These are phyloP conservation scores for Verticillium longisporum DNA, from an alignment of 2,329 filamentous ascomycete genomes.

Conservation along the genomic window DNA sequence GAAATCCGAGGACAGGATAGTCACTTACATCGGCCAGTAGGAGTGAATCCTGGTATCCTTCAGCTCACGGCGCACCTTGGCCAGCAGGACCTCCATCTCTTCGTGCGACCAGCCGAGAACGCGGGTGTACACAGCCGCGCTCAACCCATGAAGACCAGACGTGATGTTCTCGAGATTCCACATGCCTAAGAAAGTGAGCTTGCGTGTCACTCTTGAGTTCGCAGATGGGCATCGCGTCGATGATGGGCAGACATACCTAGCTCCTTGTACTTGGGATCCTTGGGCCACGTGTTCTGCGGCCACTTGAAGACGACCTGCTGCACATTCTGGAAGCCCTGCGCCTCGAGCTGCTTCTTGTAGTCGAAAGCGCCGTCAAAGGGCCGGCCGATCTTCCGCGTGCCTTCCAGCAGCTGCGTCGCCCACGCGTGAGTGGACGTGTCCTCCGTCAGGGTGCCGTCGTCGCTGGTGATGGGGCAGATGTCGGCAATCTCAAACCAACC, in stretches of 20 bases:
- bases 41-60: conserved; percentile 17
- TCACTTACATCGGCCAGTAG: conserved; percentile 8
- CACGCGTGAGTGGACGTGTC: conserved; percentile 3
- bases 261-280: conserved; percentile 38
- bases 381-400: conserved; percentile 16
- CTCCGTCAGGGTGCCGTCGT: conserved; percentile 31
- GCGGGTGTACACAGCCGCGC: conserved; percentile 17
- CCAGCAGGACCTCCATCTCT: conserved; percentile 16
- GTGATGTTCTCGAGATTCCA: conserved; percentile 13
- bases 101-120: conserved; percentile 17
- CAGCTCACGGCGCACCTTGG: conserved; percentile 17
- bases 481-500: conserved; percentile 39
- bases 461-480: conserved; percentile 28
- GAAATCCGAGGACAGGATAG: fast-evolving
- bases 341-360: conserved; percentile 30
- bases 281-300: conserved; percentile 40
- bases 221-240: no score
- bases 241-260: conserved; percentile 20
- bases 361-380: conserved; percentile 18
- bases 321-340: conserved; percentile 44
- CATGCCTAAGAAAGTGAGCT: conserved; percentile 9
- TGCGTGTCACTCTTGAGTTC: no score
- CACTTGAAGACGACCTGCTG: conserved; percentile 34
- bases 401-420: background rate
- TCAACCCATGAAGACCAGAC: conserved; percentile 18